Evolutionary conservation across 495 filamentous ascomycete genomes (phyloP).

Genomic region (Hypoxylon intermedium): DNA sequence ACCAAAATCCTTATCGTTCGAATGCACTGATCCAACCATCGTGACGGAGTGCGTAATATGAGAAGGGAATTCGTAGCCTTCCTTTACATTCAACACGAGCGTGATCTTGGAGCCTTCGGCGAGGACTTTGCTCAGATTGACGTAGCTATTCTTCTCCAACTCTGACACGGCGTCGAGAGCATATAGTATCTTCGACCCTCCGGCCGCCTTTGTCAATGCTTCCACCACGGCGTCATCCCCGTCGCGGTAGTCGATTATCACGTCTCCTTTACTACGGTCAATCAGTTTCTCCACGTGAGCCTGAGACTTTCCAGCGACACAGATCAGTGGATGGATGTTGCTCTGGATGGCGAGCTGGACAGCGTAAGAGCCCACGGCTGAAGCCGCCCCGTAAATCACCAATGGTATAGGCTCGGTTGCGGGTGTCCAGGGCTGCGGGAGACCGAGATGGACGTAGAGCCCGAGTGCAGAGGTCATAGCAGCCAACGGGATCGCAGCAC

Average conservation of each 20-base stretch:
- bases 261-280: slow-evolving; percentile 69
- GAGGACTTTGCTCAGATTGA: slow-evolving; percentile 49
- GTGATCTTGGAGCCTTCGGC: slow-evolving; percentile 58
- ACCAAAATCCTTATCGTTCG: slow-evolving; percentile 62
- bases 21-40: slow-evolving; percentile 60
- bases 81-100: slow-evolving; percentile 56
- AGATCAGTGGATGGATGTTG: slow-evolving; percentile 78
- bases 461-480: slow-evolving; percentile 76
- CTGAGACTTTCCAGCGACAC: slow-evolving; percentile 66
- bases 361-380: slow-evolving; percentile 72
- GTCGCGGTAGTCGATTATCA: slow-evolving; percentile 73
- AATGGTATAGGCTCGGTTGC: slow-evolving; percentile 57
- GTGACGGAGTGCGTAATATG: slow-evolving; percentile 46
- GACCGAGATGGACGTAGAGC: slow-evolving; percentile 62
- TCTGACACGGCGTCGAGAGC: slow-evolving; percentile 69
- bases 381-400: slow-evolving; percentile 62
- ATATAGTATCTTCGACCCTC: slow-evolving; percentile 44
- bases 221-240: slow-evolving; percentile 62
- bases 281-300: slow-evolving; percentile 66
- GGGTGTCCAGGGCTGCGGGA: slow-evolving; percentile 70
- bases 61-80: slow-evolving; percentile 48
- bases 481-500: slow-evolving; percentile 73
- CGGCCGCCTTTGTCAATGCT: slow-evolving; percentile 57
- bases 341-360: slow-evolving; percentile 70
- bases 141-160: slow-evolving; percentile 58